These are phyloP conservation scores for Nothopassalora personata DNA, from an alignment of 2,329 filamentous ascomycete species.

Conservation along the genomic window DNA sequence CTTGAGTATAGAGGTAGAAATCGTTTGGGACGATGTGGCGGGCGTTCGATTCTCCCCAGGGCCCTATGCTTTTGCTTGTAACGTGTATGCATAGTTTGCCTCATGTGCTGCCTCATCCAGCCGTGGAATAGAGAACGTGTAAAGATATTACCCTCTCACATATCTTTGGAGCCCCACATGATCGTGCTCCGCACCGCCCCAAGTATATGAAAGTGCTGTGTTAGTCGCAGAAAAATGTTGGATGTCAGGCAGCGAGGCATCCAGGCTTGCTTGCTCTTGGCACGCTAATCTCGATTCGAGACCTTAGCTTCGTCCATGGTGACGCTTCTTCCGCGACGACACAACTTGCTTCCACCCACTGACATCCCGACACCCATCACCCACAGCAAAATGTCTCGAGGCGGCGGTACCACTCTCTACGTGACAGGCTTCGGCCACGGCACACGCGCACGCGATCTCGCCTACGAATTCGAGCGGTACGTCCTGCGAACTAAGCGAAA, in stretches of 20 bases:
- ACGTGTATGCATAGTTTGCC: too few relatives aligned
- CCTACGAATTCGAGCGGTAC: constrained; percentile 99
- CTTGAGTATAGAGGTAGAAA: not conserved
- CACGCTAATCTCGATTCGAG: not conserved
- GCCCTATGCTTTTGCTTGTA: not conserved
- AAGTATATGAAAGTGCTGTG: too few relatives aligned
- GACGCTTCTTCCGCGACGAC: not conserved
- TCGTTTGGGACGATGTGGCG: not conserved
- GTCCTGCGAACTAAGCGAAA: constrained; percentile 46
- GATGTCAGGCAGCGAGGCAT: too few relatives aligned
- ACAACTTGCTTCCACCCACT: constrained; percentile 2
- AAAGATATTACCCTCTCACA: too few relatives aligned
- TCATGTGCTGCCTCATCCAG: too few relatives aligned
- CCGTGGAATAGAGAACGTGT: too few relatives aligned
- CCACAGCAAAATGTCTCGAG: constrained; percentile 69
- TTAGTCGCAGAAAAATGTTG: too few relatives aligned
- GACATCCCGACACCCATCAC: not conserved
- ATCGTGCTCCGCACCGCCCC: too few relatives aligned
- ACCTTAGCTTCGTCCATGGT: not conserved
- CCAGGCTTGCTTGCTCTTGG: too few relatives aligned
- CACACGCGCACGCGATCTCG: constrained; percentile 96
- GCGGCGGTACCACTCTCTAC: constrained; percentile 83
- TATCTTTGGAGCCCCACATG: too few relatives aligned
- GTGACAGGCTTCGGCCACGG: constrained; percentile 99
- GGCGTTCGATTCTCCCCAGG: not conserved